Evolutionary conservation across 2,329 filamentous ascomycete genomes (phyloP).

Genomic region (Cercospora zeae-maydis): DNA sequence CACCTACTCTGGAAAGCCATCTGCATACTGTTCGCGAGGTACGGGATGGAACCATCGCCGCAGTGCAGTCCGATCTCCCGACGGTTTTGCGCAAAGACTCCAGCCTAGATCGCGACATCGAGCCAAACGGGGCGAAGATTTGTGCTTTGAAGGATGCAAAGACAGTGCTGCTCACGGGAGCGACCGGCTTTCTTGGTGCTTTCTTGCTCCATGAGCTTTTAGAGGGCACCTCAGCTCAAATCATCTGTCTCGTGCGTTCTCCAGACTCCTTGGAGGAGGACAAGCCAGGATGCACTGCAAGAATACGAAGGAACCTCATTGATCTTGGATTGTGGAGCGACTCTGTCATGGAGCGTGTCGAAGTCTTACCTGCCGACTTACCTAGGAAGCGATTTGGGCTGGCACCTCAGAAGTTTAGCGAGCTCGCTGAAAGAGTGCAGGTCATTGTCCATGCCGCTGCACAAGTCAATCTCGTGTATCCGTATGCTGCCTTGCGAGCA

Average conservation of each 20-base stretch:
- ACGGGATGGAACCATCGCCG: conserved; percentile 68
- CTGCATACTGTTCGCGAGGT: conserved; percentile 66
- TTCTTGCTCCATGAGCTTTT: conserved; percentile 68
- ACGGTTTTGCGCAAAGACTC: conserved; percentile 65
- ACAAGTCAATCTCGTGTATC: conserved; percentile 76
- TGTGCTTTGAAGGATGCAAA: conserved; percentile 61
- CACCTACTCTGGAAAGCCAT: conserved; percentile 69
- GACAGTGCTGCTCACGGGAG: conserved; percentile 69
- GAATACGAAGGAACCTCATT: conserved; percentile 71
- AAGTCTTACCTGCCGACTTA: conserved; percentile 70
- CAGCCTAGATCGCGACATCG: conserved; percentile 66
- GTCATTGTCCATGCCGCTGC: conserved; percentile 76
- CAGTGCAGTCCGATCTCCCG: conserved; percentile 71
- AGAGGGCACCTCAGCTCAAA: conserved; percentile 63
- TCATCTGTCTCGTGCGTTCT: conserved; percentile 72
- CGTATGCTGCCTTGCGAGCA: conserved; percentile 69
- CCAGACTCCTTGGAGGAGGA: conserved; percentile 63
- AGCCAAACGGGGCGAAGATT: conserved; percentile 50
- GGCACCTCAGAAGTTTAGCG: conserved; percentile 60
- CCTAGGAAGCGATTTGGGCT: conserved; percentile 67
- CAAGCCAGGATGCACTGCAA: conserved; percentile 63
- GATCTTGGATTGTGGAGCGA: conserved; percentile 75
- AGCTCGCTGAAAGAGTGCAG: conserved; percentile 62
- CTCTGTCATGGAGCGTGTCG: conserved; percentile 71
- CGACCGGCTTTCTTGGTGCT: conserved; percentile 71